A percentile compares a stretch with the other conserved stretches of the same genome.
These are phyloP conservation scores for Apiospora saccharicola DNA, from an alignment of 2,329 filamentous ascomycete species.

Conservation along the genomic window DNA sequence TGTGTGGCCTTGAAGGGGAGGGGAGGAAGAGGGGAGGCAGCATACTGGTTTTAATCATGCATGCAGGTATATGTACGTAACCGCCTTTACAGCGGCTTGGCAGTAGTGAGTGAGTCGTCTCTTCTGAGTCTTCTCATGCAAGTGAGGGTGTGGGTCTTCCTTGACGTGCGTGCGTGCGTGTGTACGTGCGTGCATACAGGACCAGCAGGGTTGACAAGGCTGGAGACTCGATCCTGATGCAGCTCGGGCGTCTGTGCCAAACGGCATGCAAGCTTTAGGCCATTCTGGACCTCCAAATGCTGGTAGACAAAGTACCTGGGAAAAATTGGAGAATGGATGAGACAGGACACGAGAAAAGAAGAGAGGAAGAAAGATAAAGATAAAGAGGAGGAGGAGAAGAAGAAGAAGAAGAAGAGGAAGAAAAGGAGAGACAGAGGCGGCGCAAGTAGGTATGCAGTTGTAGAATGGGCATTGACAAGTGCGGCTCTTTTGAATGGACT, in stretches of 20 bases:
- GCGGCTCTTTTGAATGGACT: no score
- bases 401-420: not conserved
- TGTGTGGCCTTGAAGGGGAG: no score
- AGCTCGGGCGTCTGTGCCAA: conserved; percentile 13
- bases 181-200: conserved; percentile 10
- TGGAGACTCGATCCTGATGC: not conserved
- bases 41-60: no score
- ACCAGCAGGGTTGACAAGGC: conserved; percentile 13
- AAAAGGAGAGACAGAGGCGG: no score
- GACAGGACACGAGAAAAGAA: no score
- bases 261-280: not conserved
- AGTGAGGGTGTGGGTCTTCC: not conserved
- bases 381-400: not conserved
- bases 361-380: not conserved
- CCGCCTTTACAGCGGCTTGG: no score
- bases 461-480: no score
- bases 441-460: no score
- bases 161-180: conserved; percentile 1
- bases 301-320: not conserved
- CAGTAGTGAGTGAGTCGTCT: not conserved
- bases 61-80: no score
- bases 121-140: conserved; percentile 1
- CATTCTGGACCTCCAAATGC: not conserved
- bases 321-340: no score
- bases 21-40: no score